These are phyloP conservation scores for Trypanosoma boissoni DNA, from an alignment of 208 protist species.

Conservation along the genomic window DNA sequence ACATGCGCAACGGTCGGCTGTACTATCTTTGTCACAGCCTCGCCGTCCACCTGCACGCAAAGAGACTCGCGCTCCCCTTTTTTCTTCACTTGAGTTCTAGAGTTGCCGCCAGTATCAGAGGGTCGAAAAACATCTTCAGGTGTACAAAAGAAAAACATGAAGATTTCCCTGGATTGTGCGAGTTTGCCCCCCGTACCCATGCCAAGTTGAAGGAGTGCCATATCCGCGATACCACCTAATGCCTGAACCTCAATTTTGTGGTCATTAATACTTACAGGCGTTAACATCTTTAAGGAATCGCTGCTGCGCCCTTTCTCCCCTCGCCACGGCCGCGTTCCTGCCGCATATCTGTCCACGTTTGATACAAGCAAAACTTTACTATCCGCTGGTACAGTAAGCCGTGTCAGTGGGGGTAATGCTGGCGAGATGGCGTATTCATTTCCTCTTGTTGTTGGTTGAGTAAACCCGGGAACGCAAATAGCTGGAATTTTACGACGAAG, in stretches of 20 bases:
- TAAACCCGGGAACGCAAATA: conserved; percentile 40
- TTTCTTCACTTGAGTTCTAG: conserved; percentile 20
- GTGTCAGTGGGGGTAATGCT: too few species aligned
- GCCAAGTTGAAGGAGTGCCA: conserved; percentile 50
- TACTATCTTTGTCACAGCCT: conserved; percentile 51
- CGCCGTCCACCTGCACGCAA: conserved; percentile 75
- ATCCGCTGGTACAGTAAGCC: conserved; percentile 44
- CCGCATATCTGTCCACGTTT: conserved; percentile 79
- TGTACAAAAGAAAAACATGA: conserved; percentile 72
- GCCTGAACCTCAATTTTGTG: conserved; percentile 73
- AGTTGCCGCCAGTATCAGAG: conserved; percentile 20
- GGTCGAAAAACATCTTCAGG: conserved; percentile 48
- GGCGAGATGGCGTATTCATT: conserved; percentile 3
- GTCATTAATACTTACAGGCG: conserved; percentile 70
- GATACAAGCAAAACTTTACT: conserved; percentile 69
- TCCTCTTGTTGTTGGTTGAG: not conserved
- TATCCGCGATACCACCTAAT: conserved; percentile 68
- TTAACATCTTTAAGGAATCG: too few species aligned
- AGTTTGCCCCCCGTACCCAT: conserved; percentile 48
- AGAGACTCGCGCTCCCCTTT: conserved; percentile 39
- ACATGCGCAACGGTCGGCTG: conserved; percentile 65
- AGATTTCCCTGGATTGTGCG: conserved; percentile 62
- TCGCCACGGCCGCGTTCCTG: conserved; percentile 64
- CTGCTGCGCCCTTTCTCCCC: conserved; percentile 7
- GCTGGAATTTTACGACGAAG: conserved; percentile 50